Conservation (phyloP, 305 asterid genomes). For the Fraxinus floribunda region DNA sequence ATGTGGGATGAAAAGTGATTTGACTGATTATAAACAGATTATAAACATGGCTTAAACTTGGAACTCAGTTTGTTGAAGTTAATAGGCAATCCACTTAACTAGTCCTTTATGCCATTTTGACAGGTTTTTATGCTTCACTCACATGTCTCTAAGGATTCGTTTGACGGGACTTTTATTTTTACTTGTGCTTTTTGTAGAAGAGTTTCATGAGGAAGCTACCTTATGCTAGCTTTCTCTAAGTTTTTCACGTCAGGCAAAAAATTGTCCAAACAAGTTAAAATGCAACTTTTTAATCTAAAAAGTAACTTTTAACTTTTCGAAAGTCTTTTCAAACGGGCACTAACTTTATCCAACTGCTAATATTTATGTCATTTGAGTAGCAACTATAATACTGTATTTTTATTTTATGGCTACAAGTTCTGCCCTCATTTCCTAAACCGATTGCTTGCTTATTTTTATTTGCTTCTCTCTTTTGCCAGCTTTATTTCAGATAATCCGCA, state of each 20-base stretch:
- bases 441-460: neutral
- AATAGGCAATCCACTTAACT: neutral
- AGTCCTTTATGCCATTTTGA: no score
- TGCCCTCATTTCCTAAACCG: neutral
- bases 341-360: neutral
- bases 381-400: neutral
- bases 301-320: neutral
- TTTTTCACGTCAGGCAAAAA: neutral
- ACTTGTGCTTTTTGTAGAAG: no score
- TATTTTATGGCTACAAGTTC: neutral
- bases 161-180: no score
- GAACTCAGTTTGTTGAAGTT: neutral
- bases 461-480: slow-evolving; percentile 28
- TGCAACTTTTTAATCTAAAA: no score
- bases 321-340: neutral
- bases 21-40: no score
- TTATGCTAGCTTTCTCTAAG: no score
- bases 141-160: no score
- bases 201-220: no score
- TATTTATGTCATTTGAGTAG: neutral
- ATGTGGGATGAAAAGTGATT: no score
- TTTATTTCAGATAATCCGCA: slow-evolving; percentile 60
- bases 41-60: no score
- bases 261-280: neutral
- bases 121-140: no score